phyloP scores from a whole-genome alignment of 2,329 filamentous ascomycete species.

The Pyrenophora tritici-repentis region DNA sequence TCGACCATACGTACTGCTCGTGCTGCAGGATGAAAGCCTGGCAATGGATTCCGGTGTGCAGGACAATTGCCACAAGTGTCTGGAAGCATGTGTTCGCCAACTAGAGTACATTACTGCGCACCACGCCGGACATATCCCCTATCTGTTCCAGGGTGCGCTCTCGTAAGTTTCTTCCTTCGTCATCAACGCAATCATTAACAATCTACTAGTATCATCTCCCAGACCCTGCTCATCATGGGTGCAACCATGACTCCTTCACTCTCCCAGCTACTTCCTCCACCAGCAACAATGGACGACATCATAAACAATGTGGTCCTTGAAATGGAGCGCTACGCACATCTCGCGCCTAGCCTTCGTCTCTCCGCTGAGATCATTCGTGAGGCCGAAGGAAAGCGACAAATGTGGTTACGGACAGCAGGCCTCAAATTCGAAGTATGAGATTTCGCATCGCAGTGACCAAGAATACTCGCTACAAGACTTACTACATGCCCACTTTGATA shows the following conservation, averaged over 20 bases:
- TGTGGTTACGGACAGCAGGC: constrained; percentile 55
- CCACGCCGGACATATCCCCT: constrained; percentile 82
- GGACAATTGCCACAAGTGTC: constrained; percentile 78
- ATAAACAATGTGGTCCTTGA: constrained; percentile 78
- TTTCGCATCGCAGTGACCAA: neutral
- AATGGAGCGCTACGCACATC: constrained; percentile 72
- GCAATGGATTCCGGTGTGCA: constrained; percentile 73
- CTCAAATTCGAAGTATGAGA: constrained; percentile 45
- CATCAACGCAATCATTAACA: constrained; percentile 13
- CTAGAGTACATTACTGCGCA: constrained; percentile 78
- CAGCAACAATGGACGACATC: constrained; percentile 69
- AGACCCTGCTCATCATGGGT: constrained; percentile 81
- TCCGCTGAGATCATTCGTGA: constrained; percentile 82
- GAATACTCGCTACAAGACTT: neutral
- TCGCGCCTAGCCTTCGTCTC: constrained; percentile 76
- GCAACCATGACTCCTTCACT: constrained; percentile 79
- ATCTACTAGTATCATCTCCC: constrained; percentile 72
- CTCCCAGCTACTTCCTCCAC: constrained; percentile 65
- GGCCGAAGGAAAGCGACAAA: constrained; percentile 71
- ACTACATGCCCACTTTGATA: neutral
- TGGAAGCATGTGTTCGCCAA: constrained; percentile 79
- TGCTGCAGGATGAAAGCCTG: constrained; percentile 76
- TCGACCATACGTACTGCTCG: constrained; percentile 79
- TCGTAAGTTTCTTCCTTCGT: constrained; percentile 40
- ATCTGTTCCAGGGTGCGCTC: constrained; percentile 82